Evolutionary conservation across 1,139 yeast species (phyloP).

Genomic region (Kodamaea sp.): DNA sequence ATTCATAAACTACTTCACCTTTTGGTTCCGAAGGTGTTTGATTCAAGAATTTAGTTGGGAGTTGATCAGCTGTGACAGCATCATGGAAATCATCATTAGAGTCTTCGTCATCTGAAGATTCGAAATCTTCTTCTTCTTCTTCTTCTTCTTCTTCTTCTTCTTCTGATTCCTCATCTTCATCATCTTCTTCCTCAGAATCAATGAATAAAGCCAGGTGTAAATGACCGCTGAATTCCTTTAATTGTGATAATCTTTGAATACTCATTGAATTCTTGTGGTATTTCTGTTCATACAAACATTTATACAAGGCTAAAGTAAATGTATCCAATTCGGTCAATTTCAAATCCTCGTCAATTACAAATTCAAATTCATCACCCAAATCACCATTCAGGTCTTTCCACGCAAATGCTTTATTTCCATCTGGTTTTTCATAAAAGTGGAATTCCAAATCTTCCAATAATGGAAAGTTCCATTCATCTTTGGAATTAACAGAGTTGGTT

Average conservation of each 20-base stretch:
- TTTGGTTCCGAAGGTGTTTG: slow-evolving; percentile 1
- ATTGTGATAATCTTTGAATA: slow-evolving; percentile 40
- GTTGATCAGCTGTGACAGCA: slow-evolving; percentile 8
- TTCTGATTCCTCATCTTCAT: slow-evolving; percentile 7
- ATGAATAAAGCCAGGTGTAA: slow-evolving; percentile 2
- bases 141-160: slow-evolving; percentile 6
- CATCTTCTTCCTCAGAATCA: slow-evolving; percentile 13
- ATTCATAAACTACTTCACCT: slow-evolving; percentile 15
- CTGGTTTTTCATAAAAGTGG: slow-evolving; percentile 33
- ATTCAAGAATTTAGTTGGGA: slow-evolving; percentile 4
- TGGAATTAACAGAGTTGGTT: slow-evolving; percentile 30
- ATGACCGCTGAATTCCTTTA: slow-evolving; percentile 48
- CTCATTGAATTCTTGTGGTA: slow-evolving; percentile 54
- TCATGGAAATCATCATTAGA: slow-evolving; percentile 16
- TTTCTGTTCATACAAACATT: slow-evolving; percentile 75
- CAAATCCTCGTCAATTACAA: slow-evolving; percentile 65
- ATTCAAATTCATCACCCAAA: slow-evolving; percentile 77
- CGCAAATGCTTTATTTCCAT: slow-evolving; percentile 48
- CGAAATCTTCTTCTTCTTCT: background rate
- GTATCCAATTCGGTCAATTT: slow-evolving; percentile 54
- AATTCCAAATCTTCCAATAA: slow-evolving; percentile 60
- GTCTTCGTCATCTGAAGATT: background rate
- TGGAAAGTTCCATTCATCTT: slow-evolving; percentile 66
- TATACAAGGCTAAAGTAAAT: slow-evolving; percentile 61
- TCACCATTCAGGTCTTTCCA: slow-evolving; percentile 89